Percentiles rank a stretch among this genome's conserved stretches.
Conservation (phyloP, 2,329 filamentous ascomycete species). For the Neonectria faginata region DNA sequence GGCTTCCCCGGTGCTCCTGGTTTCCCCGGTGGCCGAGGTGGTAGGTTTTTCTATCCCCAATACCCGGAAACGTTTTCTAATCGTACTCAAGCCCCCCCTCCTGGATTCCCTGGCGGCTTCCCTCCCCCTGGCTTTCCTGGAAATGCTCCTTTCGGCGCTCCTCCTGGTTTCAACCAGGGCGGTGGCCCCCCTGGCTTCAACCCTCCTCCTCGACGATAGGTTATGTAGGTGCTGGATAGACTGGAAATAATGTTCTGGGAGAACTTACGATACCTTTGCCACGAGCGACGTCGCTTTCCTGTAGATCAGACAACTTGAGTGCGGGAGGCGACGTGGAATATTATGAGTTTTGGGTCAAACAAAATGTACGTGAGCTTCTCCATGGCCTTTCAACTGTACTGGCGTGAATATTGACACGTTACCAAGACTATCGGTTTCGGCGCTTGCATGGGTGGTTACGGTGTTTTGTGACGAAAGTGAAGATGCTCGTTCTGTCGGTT, state of each 20-base stretch:
- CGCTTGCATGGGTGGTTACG: conserved; percentile 1
- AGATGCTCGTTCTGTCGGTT: not conserved
- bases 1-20: conserved; percentile 63
- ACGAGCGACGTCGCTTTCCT: conserved; percentile 38
- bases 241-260: conserved; percentile 41
- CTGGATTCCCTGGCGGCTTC: conserved; percentile 59
- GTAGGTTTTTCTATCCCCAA: conserved; percentile 55
- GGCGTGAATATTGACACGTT: conserved; percentile 43
- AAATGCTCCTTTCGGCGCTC: conserved; percentile 48
- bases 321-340: conserved; percentile 36
- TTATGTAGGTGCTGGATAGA: conserved; percentile 44
- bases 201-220: conserved; percentile 72
- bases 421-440: conserved; percentile 34
- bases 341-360: conserved; percentile 44
- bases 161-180: conserved; percentile 64
- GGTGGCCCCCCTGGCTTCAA: conserved; percentile 77
- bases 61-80: conserved; percentile 47
- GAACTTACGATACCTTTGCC: conserved; percentile 42
- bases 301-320: conserved; percentile 33
- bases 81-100: conserved; percentile 55
- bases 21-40: conserved; percentile 62
- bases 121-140: conserved; percentile 62
- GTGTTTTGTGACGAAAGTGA: conserved; percentile 7
- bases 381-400: conserved; percentile 37
- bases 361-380: conserved; percentile 48